Conservation (phyloP, 176 grass and related monocot genomes). For the Raddia distichophylla region DNA sequence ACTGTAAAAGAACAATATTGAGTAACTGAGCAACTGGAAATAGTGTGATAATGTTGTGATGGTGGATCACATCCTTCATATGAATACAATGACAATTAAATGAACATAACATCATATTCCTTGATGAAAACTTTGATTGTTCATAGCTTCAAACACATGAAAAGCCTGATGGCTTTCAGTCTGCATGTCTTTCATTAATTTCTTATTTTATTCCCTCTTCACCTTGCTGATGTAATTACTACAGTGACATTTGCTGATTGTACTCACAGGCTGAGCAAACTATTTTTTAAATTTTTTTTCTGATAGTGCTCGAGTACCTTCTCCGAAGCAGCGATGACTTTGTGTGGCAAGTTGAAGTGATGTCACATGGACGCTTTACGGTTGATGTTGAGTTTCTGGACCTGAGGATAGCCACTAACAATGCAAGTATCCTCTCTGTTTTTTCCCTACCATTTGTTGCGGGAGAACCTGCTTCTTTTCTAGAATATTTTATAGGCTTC, state of each 20-base stretch:
- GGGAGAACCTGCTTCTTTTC: background rate
- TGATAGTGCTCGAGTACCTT: constrained; percentile 61
- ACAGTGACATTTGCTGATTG: background rate
- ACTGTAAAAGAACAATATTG: background rate
- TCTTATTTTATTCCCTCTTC: background rate
- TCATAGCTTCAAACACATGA: background rate
- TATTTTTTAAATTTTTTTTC: background rate
- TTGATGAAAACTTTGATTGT: background rate
- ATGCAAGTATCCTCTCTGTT: constrained; percentile 52
- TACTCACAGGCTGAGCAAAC: background rate
- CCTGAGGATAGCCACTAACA: constrained; percentile 63
- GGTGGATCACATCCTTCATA: background rate
- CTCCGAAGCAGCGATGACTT: constrained; percentile 92
- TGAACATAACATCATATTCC: background rate
- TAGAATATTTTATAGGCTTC: background rate
- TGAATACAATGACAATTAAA: background rate
- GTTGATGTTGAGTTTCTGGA: constrained; percentile 93
- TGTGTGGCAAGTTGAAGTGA: constrained; percentile 65
- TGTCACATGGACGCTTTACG: constrained; percentile 65
- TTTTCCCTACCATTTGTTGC: background rate
- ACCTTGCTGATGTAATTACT: background rate
- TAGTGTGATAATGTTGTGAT: background rate
- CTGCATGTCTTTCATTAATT: background rate
- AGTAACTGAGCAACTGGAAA: background rate
- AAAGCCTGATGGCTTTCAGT: background rate